Evolutionary conservation across 495 filamentous ascomycete species (phyloP), one percentile per base, ranked within the genome.

Genomic region (Penicillium steckii): DNA sequence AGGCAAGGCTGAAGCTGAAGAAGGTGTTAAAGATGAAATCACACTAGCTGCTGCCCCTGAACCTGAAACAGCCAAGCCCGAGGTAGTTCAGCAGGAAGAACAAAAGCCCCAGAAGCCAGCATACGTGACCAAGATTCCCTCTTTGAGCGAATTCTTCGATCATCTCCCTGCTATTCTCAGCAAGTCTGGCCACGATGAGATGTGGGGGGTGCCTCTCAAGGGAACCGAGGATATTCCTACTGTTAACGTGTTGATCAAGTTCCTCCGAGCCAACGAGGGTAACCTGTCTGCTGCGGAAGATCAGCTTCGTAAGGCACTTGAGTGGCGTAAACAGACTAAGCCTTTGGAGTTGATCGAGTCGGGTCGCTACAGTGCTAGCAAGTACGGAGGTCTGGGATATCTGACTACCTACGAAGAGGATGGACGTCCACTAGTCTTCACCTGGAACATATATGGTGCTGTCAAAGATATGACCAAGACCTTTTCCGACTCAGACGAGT

Each of bases 381-480:
- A 70, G 50, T 78, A 70, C 50, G 73, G 60, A 1, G 78, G 78
- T 1, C 52, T 85, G 44, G 82, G 82, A 27, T 85, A 79, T 56
- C 56, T 84, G 56, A 75, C 76, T 1, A 72, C 60, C 8, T 70
- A 81, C 40, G 63, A 74, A 35, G 70, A 76, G 19, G 57, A 67
- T 26, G 78, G 73, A 19, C 68, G 65, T n/a, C 70, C 70, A 32
- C 61, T 77, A 44, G 67, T 83, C 5, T 72, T 77, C 21, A 92
- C 88, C 15, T 95, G 90, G 87, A 94, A 95, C 60, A 83, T 94
- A 60, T 96, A 96, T 66, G 91, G 91, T 3, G 79, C 78, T 15
- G 87, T 87, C 51, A 91, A 91, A 76, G 75, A 84, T 53, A 74
- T 82, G 15, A 79, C 85, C 48, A 75, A 75, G 38, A 91, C 90